Conservation (phyloP, 768 basidiomycete species). For the Myochromella boudieri region DNA sequence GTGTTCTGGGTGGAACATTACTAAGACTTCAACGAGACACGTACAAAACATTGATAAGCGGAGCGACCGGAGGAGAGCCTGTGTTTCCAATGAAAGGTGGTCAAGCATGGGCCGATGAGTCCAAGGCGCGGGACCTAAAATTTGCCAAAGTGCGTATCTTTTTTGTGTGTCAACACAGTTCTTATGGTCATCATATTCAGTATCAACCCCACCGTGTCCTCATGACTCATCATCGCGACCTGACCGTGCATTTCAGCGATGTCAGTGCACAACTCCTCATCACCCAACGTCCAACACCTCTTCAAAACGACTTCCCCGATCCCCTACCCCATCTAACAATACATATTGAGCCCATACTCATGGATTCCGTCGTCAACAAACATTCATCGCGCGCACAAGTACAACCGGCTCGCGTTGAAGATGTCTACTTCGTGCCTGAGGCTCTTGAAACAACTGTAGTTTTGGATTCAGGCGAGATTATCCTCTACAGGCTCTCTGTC, state of each 20-base stretch:
- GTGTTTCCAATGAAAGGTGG: conserved; percentile 49
- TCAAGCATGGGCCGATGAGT: conserved; percentile 55
- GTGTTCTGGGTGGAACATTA: conserved; percentile 43
- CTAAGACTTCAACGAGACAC: conserved; percentile 45
- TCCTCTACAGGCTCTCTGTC: conserved; percentile 45
- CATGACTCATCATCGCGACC: conserved; percentile 61
- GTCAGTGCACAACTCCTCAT: conserved; percentile 67
- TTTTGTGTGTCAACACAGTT: no score
- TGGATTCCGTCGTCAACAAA: conserved; percentile 37
- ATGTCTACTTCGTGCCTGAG: conserved; percentile 51
- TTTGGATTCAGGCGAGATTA: conserved; percentile 54
- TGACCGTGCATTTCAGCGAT: conserved; percentile 72
- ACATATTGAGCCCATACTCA: conserved; percentile 50
- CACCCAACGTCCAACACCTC: conserved; percentile 41
- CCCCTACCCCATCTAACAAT: conserved; percentile 62
- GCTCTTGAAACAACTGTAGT: conserved; percentile 58
- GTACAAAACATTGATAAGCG: conserved; percentile 40
- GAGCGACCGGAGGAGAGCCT: conserved; percentile 18
- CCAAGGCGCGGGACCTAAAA: conserved; percentile 47
- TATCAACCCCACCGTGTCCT: conserved; percentile 65
- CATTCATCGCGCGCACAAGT: conserved; percentile 24
- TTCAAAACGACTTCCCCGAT: conserved; percentile 66
- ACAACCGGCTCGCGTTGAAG: conserved; percentile 36
- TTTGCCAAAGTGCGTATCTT: conserved; percentile 49
- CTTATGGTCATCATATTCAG: no score